These are phyloP conservation scores for Leptographium lundbergii DNA, from an alignment of 2,329 filamentous ascomycete species.

Conservation along the genomic window DNA sequence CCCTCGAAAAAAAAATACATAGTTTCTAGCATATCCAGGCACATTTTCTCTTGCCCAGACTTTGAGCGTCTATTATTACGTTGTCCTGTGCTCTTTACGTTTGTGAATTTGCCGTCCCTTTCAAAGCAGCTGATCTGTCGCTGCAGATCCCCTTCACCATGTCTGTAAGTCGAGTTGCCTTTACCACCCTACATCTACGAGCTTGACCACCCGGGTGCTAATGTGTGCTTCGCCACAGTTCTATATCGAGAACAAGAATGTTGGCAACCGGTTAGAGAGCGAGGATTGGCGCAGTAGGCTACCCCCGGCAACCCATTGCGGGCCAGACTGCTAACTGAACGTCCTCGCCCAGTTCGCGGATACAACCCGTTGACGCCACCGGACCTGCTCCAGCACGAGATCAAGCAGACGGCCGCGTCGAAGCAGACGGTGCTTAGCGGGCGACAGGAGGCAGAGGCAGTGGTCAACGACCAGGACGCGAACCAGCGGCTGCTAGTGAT, in stretches of 20 bases:
- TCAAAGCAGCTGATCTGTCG: background rate
- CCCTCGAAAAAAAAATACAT: background rate
- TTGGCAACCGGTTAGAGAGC: conserved; percentile 59
- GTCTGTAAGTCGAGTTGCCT: conserved; percentile 19
- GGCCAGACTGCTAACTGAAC: background rate
- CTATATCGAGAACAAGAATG: conserved; percentile 66
- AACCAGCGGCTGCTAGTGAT: conserved; percentile 56
- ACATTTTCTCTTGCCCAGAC: background rate
- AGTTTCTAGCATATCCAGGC: background rate
- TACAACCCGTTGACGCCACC: conserved; percentile 90
- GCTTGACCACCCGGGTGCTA: background rate
- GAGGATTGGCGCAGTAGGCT: conserved; percentile 73
- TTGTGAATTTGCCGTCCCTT: background rate
- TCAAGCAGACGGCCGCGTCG: conserved; percentile 46
- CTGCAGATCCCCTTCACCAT: conserved; percentile 13
- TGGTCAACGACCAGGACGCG: conserved; percentile 46
- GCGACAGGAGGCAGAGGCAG: conserved; percentile 47
- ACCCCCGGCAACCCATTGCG: background rate
- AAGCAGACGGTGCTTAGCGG: conserved; percentile 48
- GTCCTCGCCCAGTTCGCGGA: conserved; percentile 50
- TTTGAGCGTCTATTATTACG: background rate
- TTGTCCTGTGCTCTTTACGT: background rate
- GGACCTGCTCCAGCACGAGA: conserved; percentile 90
- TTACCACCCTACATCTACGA: background rate
- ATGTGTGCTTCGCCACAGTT: conserved; percentile 36